These are phyloP conservation scores for Sclerotinia subarctica DNA, from an alignment of 2,329 filamentous ascomycete genomes.

Conservation along the genomic window DNA sequence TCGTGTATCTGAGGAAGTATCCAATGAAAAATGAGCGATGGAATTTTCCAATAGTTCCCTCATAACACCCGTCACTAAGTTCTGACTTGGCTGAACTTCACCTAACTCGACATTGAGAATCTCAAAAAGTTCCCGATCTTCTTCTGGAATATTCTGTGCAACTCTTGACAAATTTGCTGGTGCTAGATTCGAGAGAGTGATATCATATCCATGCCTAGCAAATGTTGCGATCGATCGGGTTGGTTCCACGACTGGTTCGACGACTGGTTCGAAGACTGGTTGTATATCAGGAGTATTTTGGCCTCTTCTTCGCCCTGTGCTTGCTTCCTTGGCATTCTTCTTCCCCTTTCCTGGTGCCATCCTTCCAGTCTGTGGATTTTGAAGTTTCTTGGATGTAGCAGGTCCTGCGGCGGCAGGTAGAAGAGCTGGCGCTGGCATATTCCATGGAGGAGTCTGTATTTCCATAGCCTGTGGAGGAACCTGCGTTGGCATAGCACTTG, in stretches of 20 bases:
- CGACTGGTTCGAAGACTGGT: neutral
- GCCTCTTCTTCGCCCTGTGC: neutral
- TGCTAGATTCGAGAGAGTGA: neutral
- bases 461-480: no score
- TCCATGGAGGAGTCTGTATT: no score
- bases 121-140: no score
- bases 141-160: no score
- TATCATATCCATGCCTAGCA: neutral
- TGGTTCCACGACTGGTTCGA: neutral
- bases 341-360: neutral
- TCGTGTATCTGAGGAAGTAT: neutral
- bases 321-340: neutral
- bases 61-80: neutral
- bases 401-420: neutral
- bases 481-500: no score
- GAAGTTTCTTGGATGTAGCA: neutral
- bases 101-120: no score
- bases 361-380: neutral
- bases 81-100: neutral
- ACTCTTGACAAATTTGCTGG: fast-evolving
- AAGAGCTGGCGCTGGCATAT: no score
- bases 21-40: neutral
- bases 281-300: neutral
- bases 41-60: neutral
- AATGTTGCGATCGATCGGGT: neutral